Evolutionary conservation across 345 rosid genomes (phyloP).

Genomic region (Chamaenerion angustifolium): DNA sequence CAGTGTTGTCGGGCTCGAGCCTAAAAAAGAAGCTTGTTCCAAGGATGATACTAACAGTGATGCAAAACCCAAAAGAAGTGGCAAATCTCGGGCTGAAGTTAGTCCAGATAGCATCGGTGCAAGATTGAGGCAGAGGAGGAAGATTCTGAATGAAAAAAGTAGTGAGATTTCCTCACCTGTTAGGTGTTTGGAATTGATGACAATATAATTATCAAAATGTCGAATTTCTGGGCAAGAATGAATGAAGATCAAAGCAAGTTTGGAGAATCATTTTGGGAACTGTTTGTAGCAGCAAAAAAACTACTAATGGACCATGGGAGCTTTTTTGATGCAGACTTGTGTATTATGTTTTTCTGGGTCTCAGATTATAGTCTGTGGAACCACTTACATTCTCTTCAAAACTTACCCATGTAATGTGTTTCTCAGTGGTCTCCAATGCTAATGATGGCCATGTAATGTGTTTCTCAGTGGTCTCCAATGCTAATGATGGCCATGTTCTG

Average conservation of each 20-base stretch:
- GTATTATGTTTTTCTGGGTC: background rate
- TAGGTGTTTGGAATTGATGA: too few species aligned
- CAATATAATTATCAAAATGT: too few species aligned
- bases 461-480: too few species aligned
- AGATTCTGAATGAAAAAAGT: background rate
- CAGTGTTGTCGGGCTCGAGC: background rate
- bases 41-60: background rate
- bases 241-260: background rate
- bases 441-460: too few species aligned
- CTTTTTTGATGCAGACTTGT: background rate
- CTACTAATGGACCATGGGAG: background rate
- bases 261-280: constrained; percentile 1
- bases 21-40: constrained; percentile 7
- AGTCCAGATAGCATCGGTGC: constrained; percentile 28
- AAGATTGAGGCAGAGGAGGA: constrained; percentile 19
- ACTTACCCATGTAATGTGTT: too few species aligned
- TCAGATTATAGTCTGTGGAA: too few species aligned
- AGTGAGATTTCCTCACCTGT: background rate
- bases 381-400: too few species aligned
- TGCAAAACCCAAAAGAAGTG: constrained; percentile 11
- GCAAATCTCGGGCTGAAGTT: constrained; percentile 12
- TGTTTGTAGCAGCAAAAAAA: background rate
- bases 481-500: too few species aligned
- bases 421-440: too few species aligned
- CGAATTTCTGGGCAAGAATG: background rate